Conservation (phyloP, 2,329 filamentous ascomycete genomes). For the Chlorencoelia australis region DNA sequence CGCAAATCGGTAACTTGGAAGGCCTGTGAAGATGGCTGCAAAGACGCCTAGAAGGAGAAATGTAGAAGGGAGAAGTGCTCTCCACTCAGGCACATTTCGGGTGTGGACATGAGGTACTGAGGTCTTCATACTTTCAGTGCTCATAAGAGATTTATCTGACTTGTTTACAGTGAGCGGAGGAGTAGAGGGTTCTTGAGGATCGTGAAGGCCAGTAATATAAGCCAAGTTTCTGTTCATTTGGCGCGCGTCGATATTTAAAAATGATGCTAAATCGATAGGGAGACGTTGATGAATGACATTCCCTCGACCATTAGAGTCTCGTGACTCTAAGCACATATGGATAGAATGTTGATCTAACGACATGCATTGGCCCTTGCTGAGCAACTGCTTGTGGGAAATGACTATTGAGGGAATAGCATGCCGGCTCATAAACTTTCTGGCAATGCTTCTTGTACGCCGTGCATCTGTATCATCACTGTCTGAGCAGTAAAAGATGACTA, state of each 20-base stretch:
- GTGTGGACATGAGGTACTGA: constrained; percentile 13
- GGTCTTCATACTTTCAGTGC: constrained; percentile 4
- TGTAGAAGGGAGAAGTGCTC: constrained; percentile 18
- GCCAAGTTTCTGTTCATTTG: constrained; percentile 45
- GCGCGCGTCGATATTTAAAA: constrained; percentile 40
- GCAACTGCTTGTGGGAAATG: constrained; percentile 35
- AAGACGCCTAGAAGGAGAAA: constrained; percentile 20
- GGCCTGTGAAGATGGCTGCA: constrained; percentile 13
- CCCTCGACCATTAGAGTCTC: constrained; percentile 28
- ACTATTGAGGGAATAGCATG: constrained; percentile 38
- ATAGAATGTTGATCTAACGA: constrained; percentile 33
- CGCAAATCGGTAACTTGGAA: constrained; percentile 15
- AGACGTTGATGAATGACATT: constrained; percentile 32
- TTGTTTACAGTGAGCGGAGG: constrained; percentile 6
- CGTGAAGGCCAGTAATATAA: constrained; percentile 33
- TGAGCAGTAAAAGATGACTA: constrained; percentile 40
- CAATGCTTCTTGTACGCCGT: constrained; percentile 31
- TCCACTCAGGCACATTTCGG: constrained; percentile 15
- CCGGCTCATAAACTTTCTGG: constrained; percentile 37
- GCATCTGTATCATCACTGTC: constrained; percentile 32
- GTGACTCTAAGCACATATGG: constrained; percentile 38
- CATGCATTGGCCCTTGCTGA: constrained; percentile 29
- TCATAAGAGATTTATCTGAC: constrained; percentile 2
- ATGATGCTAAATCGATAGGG: constrained; percentile 39
- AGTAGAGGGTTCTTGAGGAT: constrained; percentile 10